Evolutionary conservation across 1,284 basidiomycete species (phyloP), one percentile per base, ranked within the genome.

Genomic region (Ceratobasidium sp.): DNA sequence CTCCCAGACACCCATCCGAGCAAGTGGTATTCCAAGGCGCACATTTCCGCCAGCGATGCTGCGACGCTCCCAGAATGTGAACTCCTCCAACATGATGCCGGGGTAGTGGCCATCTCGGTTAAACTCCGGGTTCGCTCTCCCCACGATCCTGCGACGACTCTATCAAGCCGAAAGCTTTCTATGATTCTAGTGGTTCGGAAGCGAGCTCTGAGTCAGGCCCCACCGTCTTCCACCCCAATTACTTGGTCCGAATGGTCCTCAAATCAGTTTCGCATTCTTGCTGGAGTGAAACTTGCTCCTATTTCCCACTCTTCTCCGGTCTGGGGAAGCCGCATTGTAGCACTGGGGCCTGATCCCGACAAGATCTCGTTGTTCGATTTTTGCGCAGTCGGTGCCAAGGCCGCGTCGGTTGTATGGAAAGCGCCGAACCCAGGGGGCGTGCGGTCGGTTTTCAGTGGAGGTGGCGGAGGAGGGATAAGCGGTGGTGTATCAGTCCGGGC

Each of bases 401-500:
- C 50, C 14, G 50, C 41, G 1, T 53, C 50, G 16, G 34, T 39
- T 12, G 64, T 67, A 12, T 67, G 64, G 64, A 53, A 52, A 18
- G 32, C 50, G 23, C 30, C 30, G 2, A 34, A 26, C 12, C 14
- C 30, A 16, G 1, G 4, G 30, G 41, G 39, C 14, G 2, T 26
- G 1, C 12, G 23, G 2, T 39, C 64, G 12, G 48, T 21, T 10
- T 48, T 39, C 8, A 67, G 50, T 23, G 34, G 46, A 21, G 50
- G 36, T 18, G 34, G 48, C n/a, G 64, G 52, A 3, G 36, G 39
- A 3, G 30, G 30, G 10, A 55, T 55, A 12, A 30, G 12, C 28
- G 64, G 50, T 5, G 64, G 64, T 21, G 36, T 67, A n/a, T 67
- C 64, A 8, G 64, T 67, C 6, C 64, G 64, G 14, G 64, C 64